A percentile compares a stretch with the other conserved stretches of the same genome.
Conservation (phyloP, 1,284 basidiomycete species). For the Inonotus hispidus region DNA sequence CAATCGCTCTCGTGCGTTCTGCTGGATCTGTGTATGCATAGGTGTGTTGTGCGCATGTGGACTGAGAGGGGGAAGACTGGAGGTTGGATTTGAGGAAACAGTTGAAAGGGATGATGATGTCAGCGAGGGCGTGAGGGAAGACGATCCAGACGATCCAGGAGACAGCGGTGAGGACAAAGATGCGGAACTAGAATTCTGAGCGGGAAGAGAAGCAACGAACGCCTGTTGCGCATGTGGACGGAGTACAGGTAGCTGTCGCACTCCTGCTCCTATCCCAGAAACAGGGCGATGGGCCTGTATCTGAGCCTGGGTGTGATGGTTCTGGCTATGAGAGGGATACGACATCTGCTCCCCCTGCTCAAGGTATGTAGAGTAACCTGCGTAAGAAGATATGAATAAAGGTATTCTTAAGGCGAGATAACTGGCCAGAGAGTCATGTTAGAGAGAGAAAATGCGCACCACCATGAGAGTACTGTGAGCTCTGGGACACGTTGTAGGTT, state of each 20-base stretch:
- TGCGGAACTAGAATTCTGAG: neutral
- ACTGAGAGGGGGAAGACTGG: neutral
- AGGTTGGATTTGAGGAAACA: neutral
- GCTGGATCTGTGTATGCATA: neutral
- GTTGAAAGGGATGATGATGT: neutral
- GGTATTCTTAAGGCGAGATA: neutral
- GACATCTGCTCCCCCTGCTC: neutral
- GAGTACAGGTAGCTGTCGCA: neutral
- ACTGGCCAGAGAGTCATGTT: too few species aligned
- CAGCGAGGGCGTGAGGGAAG: neutral
- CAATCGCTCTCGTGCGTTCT: neutral
- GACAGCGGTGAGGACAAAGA: neutral
- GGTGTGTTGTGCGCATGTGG: neutral
- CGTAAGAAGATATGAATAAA: neutral
- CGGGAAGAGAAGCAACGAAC: neutral
- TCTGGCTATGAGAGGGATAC: neutral
- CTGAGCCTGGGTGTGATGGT: neutral
- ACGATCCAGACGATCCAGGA: neutral
- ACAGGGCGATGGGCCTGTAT: neutral
- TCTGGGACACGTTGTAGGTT: neutral
- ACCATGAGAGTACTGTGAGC: too few species aligned
- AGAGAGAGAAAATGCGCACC: too few species aligned
- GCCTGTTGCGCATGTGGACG: neutral
- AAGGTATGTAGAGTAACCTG: neutral
- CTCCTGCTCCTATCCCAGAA: neutral